phyloP scores from a whole-genome alignment of 129 eudicot genomes.

The Artemisia argyi region DNA sequence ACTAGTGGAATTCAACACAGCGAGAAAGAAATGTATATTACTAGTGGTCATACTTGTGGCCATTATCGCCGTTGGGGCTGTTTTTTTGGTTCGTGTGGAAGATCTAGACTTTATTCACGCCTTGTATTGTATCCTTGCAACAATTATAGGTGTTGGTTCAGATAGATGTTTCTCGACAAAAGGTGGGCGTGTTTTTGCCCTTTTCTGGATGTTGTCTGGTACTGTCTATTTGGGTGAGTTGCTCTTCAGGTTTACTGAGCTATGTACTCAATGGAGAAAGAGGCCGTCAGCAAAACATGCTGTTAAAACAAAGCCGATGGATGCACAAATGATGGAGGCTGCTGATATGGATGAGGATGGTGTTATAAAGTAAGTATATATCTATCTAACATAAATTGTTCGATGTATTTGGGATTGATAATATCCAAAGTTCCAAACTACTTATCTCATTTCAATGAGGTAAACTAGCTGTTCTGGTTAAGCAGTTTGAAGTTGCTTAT shows the following conservation, averaged over 20 bases:
- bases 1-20: constrained; percentile 62
- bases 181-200: constrained; percentile 86
- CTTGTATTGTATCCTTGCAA: constrained; percentile 80
- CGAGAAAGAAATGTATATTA: constrained; percentile 62
- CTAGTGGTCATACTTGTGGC: constrained; percentile 48
- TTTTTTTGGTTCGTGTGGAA: constrained; percentile 59
- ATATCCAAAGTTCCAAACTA: too few species aligned
- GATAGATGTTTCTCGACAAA: constrained; percentile 82
- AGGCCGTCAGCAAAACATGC: constrained; percentile 55
- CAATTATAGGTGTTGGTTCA: constrained; percentile 85
- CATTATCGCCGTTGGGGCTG: constrained; percentile 62
- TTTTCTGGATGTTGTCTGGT: constrained; percentile 88
- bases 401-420: neutral
- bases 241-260: constrained; percentile 72
- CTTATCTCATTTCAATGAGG: too few species aligned
- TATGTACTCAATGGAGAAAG: constrained; percentile 66
- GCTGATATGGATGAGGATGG: constrained; percentile 91
- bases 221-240: constrained; percentile 73
- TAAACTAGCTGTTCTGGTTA: too few species aligned
- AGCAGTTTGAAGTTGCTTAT: too few species aligned
- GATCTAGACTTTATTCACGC: constrained; percentile 67
- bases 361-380: constrained; percentile 59
- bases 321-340: constrained; percentile 63
- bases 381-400: too few species aligned
- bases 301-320: constrained; percentile 67